A percentile compares a stretch with the other conserved stretches of the same genome.
These are phyloP conservation scores for Alnus rubra DNA, from an alignment of 306 rosid genomes.

Conservation along the genomic window DNA sequence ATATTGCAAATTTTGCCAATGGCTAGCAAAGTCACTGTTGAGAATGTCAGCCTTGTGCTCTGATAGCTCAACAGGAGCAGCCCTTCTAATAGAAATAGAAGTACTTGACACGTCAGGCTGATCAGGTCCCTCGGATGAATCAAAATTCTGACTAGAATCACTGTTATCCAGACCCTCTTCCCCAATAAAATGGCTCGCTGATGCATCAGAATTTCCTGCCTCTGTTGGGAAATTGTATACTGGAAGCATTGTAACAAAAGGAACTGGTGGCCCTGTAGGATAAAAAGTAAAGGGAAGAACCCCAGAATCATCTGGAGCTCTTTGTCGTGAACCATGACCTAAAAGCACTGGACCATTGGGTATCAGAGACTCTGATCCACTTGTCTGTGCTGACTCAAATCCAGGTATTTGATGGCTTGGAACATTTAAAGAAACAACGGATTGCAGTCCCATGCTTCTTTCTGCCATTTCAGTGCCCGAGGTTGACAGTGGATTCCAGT, in stretches of 20 bases:
- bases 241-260: conserved; percentile 81
- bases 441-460: conserved; percentile 48
- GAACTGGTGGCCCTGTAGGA: conserved; percentile 98
- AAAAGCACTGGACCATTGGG: conserved; percentile 70
- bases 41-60: conserved; percentile 78
- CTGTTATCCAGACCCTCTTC: conserved; percentile 63
- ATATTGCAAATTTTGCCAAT: conserved; percentile 76
- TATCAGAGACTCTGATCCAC: conserved; percentile 67
- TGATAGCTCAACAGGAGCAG: conserved; percentile 44
- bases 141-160: conserved; percentile 64
- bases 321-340: conserved; percentile 74
- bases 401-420: conserved; percentile 67
- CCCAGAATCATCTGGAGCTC: conserved; percentile 62
- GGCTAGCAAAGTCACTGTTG: conserved; percentile 78
- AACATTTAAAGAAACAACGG: conserved; percentile 47
- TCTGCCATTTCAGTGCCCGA: conserved; percentile 55
- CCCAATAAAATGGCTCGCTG: conserved; percentile 59
- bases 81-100: conserved; percentile 50
- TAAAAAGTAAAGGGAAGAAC: conserved; percentile 66
- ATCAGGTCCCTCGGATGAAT: conserved; percentile 59
- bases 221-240: conserved; percentile 65
- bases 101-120: conserved; percentile 57
- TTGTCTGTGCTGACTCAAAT: conserved; percentile 65
- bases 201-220: conserved; percentile 56
- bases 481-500: conserved; percentile 54